Evolutionary conservation across 805 yeast genomes (phyloP).

Genomic region (Barnettozyma populi): DNA sequence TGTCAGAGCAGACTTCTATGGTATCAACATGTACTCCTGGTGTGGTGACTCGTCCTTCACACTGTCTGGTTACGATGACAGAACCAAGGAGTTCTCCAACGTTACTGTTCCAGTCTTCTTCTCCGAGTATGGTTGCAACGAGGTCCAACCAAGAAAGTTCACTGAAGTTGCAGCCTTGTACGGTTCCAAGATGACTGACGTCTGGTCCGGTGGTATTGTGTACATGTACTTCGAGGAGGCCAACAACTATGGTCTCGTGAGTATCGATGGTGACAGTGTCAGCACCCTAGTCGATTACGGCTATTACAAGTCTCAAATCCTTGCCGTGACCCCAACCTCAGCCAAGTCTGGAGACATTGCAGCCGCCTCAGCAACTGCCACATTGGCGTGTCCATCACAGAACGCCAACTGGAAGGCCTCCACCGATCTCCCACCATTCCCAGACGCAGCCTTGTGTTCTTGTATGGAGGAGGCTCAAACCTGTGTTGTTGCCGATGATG

Average conservation of each 20-base stretch:
- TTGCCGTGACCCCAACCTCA: slow-evolving; percentile 47
- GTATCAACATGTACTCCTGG: slow-evolving; percentile 89
- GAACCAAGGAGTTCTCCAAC: slow-evolving; percentile 60
- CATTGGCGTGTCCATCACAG: slow-evolving; percentile 58
- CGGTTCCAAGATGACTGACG: slow-evolving; percentile 66
- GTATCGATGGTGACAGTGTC: slow-evolving; percentile 41
- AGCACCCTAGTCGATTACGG: slow-evolving; percentile 57
- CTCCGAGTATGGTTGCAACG: slow-evolving; percentile 81
- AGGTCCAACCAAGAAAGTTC: slow-evolving; percentile 63
- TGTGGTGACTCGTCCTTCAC: slow-evolving; percentile 61
- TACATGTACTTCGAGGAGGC: slow-evolving; percentile 79
- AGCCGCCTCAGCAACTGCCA: slow-evolving; percentile 31
- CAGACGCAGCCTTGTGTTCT: slow-evolving; percentile 55
- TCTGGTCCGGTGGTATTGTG: slow-evolving; percentile 89
- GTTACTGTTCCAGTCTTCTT: slow-evolving; percentile 70
- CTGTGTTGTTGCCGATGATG: slow-evolving; percentile 58
- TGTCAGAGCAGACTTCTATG: slow-evolving; percentile 72
- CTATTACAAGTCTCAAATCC: slow-evolving; percentile 57
- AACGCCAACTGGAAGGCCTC: slow-evolving; percentile 58
- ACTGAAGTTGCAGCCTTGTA: slow-evolving; percentile 64
- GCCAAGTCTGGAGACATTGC: slow-evolving; percentile 36
- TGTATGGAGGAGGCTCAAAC: slow-evolving; percentile 51
- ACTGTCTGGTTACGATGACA: slow-evolving; percentile 58
- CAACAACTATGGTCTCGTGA: slow-evolving; percentile 71
- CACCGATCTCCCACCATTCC: slow-evolving; percentile 74